Base-by-base conservation (phyloP, 2,329 filamentous ascomycete genomes). In the Clonostachys sp. region DNA sequence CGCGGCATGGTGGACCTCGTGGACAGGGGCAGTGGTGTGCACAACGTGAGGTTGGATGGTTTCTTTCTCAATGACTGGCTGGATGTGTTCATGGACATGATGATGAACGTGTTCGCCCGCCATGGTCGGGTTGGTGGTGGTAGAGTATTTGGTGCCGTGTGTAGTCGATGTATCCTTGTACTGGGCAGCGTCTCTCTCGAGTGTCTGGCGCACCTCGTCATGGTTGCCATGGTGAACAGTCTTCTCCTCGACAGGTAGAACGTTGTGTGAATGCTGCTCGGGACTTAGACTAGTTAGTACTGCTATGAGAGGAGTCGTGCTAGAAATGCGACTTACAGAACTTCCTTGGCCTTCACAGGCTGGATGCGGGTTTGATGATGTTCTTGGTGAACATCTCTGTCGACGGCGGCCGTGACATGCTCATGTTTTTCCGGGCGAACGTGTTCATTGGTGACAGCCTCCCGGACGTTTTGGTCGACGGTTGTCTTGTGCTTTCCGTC, bases 291-390 rank as follows among this genome's bases (percentile, higher is more conserved):
- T 3, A 10, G 39, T 46, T 47, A 42, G 16, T 6, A 30, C 12
- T 16, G 14, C 41, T 42, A 4, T 12, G 6, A 14, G 18, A 16
- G 41, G 41, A 13, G 30, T 20, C 4, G 33, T 36, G 24, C 12
- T 3, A 45, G 8, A 30, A 8, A 2, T 35, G 58, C 63, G 10
- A 72, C 71, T 57, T 79, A 79, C 52, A 73, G 65, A 48, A 49
- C 55, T 46, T 70, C 64, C 34, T 58, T 57, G 14, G 52, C 49
- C 12, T 54, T 41, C 20, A 89, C 66, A 0, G 85, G 85, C 65
- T 89, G 85, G 2, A 88, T 68, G 0, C 81, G 82, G 42, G 82
- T 86, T 62, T 89, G 83, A 61, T 87, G 81, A 56, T 89, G 85
- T 50, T 88, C 81, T 61, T 87, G 84, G 59, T 89, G 84, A 5